Base-by-base conservation (phyloP, 106 monocot genomes). In the Apostasia shenzhenica region DNA sequence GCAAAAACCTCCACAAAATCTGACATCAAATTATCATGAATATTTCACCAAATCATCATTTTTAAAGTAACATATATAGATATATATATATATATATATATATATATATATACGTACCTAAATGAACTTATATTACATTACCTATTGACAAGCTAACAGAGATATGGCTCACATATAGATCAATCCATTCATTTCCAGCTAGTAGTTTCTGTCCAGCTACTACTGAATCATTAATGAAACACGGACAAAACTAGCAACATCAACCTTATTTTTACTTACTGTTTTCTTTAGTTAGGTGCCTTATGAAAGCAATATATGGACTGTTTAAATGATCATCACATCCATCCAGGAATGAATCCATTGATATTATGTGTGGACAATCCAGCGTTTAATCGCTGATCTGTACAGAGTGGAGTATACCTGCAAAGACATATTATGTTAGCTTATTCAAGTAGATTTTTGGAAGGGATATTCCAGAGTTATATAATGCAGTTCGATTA, bases 271-370 rank as follows among this genome's bases (percentile, higher is more conserved):
- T 4, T 55, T 54, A 2, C 55, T 55, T 55, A 55, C 26, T 55
- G 26, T 14, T 55, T 55, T 14, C 55, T 14, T 55, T 55, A 3
- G 26, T 7, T 55, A 14, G 6, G 13, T 55, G 4, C 14, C 26
- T n/a, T 5, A 56, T 4, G 3, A 56, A 6, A 56, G 26, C 14
- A 14, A 13, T 56, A 14, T 5, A 56, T 14, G 26, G 55, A 56
- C 26, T 14, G 26, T 26, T 26, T 14, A 56, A 56, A 56, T 55
- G 3, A 55, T 13, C 59, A 59, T 59, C 59, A 26, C 59, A 59
- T 59, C 59, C 59, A 59, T n/a, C 59, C 59, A 1, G 59, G 37
- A 59, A 59, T 41, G 59, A 59, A 59, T 14, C 39, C 59, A 59
- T 59, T 59, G 37, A 59, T 39, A 2, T 59, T 59, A 39, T 59